Conservation (phyloP, 768 basidiomycete genomes). For the Suillus weaverae region DNA sequence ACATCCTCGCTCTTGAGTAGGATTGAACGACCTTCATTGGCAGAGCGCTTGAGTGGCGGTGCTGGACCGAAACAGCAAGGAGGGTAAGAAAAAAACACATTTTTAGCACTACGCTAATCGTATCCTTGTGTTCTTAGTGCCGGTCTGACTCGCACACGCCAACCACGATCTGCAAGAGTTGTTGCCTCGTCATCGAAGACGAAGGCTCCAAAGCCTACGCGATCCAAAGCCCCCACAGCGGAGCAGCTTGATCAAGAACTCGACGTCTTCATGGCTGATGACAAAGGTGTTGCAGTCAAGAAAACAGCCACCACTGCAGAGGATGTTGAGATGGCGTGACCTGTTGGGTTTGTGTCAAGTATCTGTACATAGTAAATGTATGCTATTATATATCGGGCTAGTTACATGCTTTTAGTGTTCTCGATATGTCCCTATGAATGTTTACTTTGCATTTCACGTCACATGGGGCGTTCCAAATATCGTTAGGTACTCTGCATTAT, state of each 20-base stretch:
- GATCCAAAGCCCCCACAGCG: conserved; percentile 66
- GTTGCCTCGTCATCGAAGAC: conserved; percentile 15
- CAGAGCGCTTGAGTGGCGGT: conserved; percentile 60
- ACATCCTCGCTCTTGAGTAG: conserved; percentile 70
- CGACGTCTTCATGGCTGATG: conserved; percentile 81
- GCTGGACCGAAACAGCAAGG: conserved; percentile 26
- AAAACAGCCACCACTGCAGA: conserved; percentile 25
- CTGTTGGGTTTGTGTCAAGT: not conserved
- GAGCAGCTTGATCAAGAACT: conserved; percentile 87
- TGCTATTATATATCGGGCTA: conserved; percentile 4
- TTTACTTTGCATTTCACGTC: not conserved
- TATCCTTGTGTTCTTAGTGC: conserved; percentile 9
- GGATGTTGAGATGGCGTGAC: conserved; percentile 57
- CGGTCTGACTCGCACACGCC: conserved; percentile 48
- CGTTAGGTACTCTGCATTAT: no score
- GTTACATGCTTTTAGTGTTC: conserved; percentile 1
- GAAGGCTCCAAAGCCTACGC: conserved; percentile 31
- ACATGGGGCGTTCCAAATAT: no score
- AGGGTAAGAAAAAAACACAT: conserved; percentile 16
- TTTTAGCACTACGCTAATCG: not conserved
- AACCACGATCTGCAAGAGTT: conserved; percentile 23
- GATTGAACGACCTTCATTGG: conserved; percentile 72
- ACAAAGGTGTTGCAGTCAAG: conserved; percentile 26
- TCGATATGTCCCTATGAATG: not conserved
- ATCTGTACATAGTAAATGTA: conserved; percentile 1